phyloP scores from a whole-genome alignment of 2,329 filamentous ascomycete species.

The Fusarium sp. region DNA sequence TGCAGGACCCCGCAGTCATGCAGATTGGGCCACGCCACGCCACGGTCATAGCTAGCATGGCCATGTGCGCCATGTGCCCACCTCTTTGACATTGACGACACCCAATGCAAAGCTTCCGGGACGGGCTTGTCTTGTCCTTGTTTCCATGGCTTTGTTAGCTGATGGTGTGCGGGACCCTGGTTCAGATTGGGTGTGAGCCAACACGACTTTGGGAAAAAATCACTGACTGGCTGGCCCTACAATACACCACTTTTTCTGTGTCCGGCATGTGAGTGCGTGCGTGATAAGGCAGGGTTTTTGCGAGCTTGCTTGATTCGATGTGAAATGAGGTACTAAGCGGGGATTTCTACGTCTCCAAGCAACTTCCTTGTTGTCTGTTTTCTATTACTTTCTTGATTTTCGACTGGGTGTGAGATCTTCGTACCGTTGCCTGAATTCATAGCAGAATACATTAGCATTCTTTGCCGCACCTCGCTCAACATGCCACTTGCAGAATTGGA shows the following conservation, averaged over 20 bases:
- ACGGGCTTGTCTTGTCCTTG: conserved; percentile 23
- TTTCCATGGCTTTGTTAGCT: conserved; percentile 19
- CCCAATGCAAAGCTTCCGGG: conserved; percentile 18
- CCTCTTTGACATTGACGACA: conserved; percentile 13
- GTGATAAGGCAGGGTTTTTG: conserved; percentile 36
- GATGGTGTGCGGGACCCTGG: conserved; percentile 35
- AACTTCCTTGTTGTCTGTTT: background rate
- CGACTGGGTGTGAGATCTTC: conserved; percentile 13
- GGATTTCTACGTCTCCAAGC: background rate
- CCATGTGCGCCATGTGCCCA: conserved; percentile 39
- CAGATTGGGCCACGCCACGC: conserved; percentile 20
- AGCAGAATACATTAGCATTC: background rate
- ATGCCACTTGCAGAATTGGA: conserved; percentile 6
- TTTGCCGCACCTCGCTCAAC: background rate
- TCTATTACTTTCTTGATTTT: conserved; percentile 7
- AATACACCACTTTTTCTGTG: conserved; percentile 11
- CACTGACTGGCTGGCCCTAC: conserved; percentile 17
- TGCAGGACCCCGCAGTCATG: conserved; percentile 41
- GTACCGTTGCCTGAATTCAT: background rate
- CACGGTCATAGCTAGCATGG: conserved; percentile 14
- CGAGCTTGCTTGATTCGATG: conserved; percentile 20
- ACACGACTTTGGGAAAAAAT: conserved; percentile 13
- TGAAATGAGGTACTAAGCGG: conserved; percentile 2
- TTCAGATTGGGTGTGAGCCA: background rate
- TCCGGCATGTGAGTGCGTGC: conserved; percentile 18